These are phyloP conservation scores for Microbotryum saponariae DNA, from an alignment of 1,284 basidiomycete species.

Conservation along the genomic window DNA sequence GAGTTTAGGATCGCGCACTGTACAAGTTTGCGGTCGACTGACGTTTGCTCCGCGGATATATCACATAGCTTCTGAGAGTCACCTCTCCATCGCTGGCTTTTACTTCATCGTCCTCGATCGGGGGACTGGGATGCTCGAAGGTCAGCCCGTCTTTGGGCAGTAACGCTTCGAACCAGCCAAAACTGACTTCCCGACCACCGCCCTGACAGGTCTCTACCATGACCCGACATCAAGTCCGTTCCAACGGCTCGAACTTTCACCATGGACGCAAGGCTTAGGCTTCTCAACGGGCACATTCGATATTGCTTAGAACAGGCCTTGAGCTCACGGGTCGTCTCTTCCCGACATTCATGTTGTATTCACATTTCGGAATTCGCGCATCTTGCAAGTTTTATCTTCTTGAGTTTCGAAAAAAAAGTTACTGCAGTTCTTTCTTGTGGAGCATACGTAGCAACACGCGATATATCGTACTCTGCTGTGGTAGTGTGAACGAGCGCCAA, in stretches of 20 bases:
- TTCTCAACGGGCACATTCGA: no score
- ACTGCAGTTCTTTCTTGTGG: no score
- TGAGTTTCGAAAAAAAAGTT: no score
- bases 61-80: slow-evolving; percentile 14
- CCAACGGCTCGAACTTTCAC: slow-evolving; percentile 21
- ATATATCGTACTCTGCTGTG: no score
- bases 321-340: no score
- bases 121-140: slow-evolving; percentile 23
- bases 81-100: slow-evolving; percentile 23
- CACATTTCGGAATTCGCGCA: no score
- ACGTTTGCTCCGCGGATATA: not conserved
- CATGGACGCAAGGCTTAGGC: not conserved
- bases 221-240: slow-evolving; percentile 22
- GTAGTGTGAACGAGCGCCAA: no score
- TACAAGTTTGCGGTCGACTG: not conserved
- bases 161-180: no score
- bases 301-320: no score
- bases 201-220: slow-evolving; percentile 19
- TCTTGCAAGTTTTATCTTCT: no score
- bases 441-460: no score
- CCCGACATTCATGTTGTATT: no score
- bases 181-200: not conserved
- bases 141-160: not conserved
- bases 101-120: slow-evolving; percentile 23
- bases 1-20: not conserved